A percentile compares a stretch with the other conserved stretches of the same genome.
phyloP scores from a whole-genome alignment of 1,139 yeast genomes.

The Geotrichum australiense region DNA sequence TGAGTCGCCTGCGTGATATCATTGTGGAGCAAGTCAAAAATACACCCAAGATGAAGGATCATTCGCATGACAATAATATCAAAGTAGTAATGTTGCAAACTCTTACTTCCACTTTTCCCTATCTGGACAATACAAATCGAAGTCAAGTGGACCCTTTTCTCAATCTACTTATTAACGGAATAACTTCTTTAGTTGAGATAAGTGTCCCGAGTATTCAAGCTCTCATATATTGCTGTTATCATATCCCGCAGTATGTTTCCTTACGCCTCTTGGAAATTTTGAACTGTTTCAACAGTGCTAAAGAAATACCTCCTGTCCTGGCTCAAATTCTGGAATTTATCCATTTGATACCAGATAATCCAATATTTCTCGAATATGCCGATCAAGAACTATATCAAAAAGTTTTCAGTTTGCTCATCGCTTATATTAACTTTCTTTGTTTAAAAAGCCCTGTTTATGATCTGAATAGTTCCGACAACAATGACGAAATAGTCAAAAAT shows the following conservation, averaged over 20 bases:
- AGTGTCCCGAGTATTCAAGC: conserved; percentile 74
- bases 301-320: conserved; percentile 27
- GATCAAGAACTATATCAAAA: conserved; percentile 68
- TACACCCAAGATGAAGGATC: conserved; percentile 34
- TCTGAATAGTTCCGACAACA: neutral
- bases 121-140: conserved; percentile 43
- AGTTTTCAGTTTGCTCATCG: conserved; percentile 77
- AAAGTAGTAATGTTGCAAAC: conserved; percentile 61
- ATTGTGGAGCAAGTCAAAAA: conserved; percentile 50
- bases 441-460: conserved; percentile 9
- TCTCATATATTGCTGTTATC: conserved; percentile 71
- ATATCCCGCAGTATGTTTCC: conserved; percentile 65
- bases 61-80: conserved; percentile 50
- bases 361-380: conserved; percentile 61
- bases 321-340: conserved; percentile 74
- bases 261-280: conserved; percentile 59
- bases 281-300: conserved; percentile 49
- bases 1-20: conserved; percentile 43
- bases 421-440: conserved; percentile 63
- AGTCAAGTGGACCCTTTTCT: conserved; percentile 39
- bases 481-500: neutral
- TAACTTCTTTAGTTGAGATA: conserved; percentile 70
- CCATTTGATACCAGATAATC: conserved; percentile 56
- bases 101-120: conserved; percentile 61
- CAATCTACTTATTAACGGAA: conserved; percentile 53